phyloP scores from a whole-genome alignment of 441 rosid species.

The Erysimum cheiri region DNA sequence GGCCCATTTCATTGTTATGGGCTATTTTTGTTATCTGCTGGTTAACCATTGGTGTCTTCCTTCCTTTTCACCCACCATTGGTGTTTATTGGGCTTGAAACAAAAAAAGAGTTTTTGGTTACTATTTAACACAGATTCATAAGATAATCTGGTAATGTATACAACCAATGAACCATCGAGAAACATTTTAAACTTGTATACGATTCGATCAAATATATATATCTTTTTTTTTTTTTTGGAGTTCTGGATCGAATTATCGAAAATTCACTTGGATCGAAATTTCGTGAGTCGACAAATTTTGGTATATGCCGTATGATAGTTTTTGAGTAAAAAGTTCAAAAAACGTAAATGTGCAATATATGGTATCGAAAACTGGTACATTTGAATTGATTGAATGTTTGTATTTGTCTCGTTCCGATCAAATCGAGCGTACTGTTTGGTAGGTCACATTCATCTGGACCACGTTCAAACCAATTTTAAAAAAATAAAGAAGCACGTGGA shows the following conservation, averaged over 20 bases:
- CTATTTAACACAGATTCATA: not conserved
- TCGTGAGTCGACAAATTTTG: no score
- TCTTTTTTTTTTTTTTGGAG: no score
- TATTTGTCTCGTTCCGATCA: not conserved
- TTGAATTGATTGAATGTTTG: not conserved
- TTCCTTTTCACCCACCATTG: no score
- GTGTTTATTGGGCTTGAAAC: slow-evolving; percentile 22
- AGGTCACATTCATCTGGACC: slow-evolving; percentile 27
- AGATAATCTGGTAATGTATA: not conserved
- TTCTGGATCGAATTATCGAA: no score
- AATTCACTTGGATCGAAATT: no score
- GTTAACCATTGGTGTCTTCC: not conserved
- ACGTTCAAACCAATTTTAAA: not conserved
- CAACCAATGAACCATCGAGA: not conserved
- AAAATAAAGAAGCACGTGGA: slow-evolving; percentile 7
- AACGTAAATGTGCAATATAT: no score
- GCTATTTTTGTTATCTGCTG: not conserved
- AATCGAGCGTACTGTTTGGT: slow-evolving; percentile 25
- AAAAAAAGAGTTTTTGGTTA: not conserved
- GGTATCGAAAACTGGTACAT: not conserved
- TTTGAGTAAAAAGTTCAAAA: no score
- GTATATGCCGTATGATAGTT: no score
- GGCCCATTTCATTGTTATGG: slow-evolving; percentile 4
- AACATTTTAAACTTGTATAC: not conserved
- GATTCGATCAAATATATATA: no score